These are phyloP conservation scores for Reutealis trisperma DNA, from an alignment of 345 rosid species.

Conservation along the genomic window DNA sequence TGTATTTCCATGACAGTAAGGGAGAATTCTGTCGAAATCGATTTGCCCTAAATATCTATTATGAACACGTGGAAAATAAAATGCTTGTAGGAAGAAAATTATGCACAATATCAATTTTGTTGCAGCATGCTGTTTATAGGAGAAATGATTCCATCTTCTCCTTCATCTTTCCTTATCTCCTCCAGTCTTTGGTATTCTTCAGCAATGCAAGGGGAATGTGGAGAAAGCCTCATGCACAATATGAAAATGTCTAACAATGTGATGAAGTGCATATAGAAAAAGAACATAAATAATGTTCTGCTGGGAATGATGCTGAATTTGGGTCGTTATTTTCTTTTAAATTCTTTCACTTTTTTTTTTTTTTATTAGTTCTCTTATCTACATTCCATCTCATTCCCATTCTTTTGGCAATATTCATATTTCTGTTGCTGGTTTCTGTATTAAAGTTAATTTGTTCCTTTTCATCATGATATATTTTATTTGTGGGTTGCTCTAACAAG, in stretches of 20 bases:
- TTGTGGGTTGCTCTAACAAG: background rate
- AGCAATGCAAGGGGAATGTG: background rate
- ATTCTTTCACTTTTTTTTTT: background rate
- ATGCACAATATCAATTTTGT: too few relatives aligned
- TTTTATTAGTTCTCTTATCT: background rate
- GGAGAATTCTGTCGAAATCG: too few relatives aligned
- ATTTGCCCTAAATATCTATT: too few relatives aligned
- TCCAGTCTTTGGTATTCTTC: background rate
- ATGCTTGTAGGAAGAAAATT: too few relatives aligned
- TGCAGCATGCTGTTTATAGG: too few relatives aligned
- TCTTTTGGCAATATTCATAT: background rate
- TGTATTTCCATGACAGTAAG: too few relatives aligned
- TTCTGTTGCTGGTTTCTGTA: background rate
- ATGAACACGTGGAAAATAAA: too few relatives aligned
- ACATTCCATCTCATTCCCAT: background rate
- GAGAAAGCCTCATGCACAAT: background rate
- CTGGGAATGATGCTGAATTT: background rate
- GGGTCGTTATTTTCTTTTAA: too few relatives aligned
- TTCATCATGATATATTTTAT: background rate
- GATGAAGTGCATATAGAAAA: too few relatives aligned
- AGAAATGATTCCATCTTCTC: too few relatives aligned
- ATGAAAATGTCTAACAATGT: background rate
- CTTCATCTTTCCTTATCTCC: background rate
- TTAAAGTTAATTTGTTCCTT: background rate
- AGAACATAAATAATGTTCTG: background rate